Base-by-base conservation (phyloP, 148 eudicot species). In the Pharnaceum exiguum region DNA sequence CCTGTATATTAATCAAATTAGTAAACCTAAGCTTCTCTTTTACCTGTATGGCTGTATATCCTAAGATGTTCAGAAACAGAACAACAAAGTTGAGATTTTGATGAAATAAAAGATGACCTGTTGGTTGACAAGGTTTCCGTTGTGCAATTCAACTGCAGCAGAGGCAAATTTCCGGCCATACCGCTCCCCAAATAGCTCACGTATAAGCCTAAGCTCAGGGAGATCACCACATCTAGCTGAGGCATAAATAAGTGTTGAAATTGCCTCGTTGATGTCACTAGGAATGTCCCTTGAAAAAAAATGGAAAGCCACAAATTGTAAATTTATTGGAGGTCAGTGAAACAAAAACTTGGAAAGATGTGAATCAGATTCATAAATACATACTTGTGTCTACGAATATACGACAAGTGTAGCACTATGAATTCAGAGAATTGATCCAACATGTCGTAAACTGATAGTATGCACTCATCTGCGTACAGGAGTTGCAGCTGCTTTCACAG, bases 151-250 rank as follows among this genome's bases (percentile, higher is more conserved):
- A 10, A 79, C 66, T 36, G 95, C 85, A 19, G 53, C 31, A 1
- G 29, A 37, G 0, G 59, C 79, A 22, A 83, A 77, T 28, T 51
- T 73, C 21, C 69, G 74, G 26, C 99, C 96, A 70, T 89, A 86
- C 17, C 87, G 83, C 62, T 83, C 73, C 10, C 75, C 53, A 42
- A 93, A 89, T 55, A 93, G 79, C 73, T 81, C 75, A 26, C 99
- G 62, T 5, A 89, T 61, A 5, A 36, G 46, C 19, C 38, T 39
- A 21, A 93, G 90, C 77, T 93, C 96, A 0, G 95, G 98, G 13
- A 93, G 29, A 40, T 81, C 85, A 2, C 86, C 90, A 21, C 76
- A 76, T 60, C 95, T 77, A 8, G 94, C 88, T 0, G 98, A 88
- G 43, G 95, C 87, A 46, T 71, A 88, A 5, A 88, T 65, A 7